Percentiles rank a stretch among this genome's conserved stretches.
Conservation (phyloP, 2,329 filamentous ascomycete genomes). For the Hymenoscyphus albidus region DNA sequence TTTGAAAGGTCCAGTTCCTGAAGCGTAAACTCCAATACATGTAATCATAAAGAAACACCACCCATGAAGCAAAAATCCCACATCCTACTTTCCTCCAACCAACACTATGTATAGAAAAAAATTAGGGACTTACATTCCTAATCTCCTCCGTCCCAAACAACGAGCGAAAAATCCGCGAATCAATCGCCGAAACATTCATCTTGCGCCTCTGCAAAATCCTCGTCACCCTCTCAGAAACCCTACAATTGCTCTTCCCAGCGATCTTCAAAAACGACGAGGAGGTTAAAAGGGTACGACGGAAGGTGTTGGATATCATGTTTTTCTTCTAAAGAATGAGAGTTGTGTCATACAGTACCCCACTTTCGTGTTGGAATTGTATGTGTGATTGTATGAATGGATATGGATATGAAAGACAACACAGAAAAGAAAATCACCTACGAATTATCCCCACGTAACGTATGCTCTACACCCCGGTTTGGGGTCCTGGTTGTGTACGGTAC, state of each 20-base stretch:
- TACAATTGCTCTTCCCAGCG: neutral
- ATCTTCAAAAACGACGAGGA: neutral
- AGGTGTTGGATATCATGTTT: neutral
- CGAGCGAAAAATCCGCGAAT: slow-evolving; percentile 49
- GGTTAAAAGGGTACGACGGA: neutral
- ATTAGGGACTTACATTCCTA: slow-evolving; percentile 37
- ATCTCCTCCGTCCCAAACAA: slow-evolving; percentile 51
- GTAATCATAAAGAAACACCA: no score
- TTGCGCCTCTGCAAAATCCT: neutral
- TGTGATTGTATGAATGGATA: neutral
- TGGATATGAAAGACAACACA: neutral
- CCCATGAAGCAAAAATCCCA: no score
- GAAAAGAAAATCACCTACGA: neutral
- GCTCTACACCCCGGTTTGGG: neutral
- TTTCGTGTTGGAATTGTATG: neutral
- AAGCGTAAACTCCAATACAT: no score
- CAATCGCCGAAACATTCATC: slow-evolving; percentile 37
- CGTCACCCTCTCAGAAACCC: neutral
- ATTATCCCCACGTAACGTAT: neutral
- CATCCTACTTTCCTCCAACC: neutral
- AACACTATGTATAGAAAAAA: no score
- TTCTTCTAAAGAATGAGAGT: neutral
- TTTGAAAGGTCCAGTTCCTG: no score
- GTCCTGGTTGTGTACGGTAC: neutral
- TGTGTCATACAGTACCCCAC: neutral